phyloP scores from a whole-genome alignment of 176 grass and related monocot genomes.

The Melocanna baccifera region DNA sequence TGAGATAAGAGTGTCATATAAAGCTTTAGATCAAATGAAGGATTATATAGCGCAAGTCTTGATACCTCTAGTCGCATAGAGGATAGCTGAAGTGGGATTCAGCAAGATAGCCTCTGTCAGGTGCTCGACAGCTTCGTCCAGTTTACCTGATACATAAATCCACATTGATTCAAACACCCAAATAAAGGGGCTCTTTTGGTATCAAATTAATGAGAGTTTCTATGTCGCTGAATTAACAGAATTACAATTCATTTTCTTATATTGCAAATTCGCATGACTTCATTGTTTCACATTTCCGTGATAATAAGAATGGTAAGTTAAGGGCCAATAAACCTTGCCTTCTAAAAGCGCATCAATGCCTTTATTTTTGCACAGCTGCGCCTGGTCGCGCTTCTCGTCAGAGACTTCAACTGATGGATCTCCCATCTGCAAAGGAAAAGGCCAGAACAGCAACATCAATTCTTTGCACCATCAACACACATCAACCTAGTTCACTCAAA shows the following conservation, averaged over 20 bases:
- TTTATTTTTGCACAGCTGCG: constrained; percentile 59
- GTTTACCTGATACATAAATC: constrained; percentile 48
- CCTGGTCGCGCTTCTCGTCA: constrained; percentile 49
- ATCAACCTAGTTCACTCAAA: not conserved
- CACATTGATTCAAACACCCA: constrained; percentile 20
- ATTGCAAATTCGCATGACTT: not conserved
- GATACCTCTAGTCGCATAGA: constrained; percentile 68
- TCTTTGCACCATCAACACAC: not conserved
- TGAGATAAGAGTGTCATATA: not conserved
- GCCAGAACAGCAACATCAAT: not conserved
- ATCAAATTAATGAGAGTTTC: not conserved
- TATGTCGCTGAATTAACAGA: not conserved
- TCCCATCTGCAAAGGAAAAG: constrained; percentile 48
- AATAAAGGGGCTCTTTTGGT: not conserved
- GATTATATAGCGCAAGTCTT: not conserved
- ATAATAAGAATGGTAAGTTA: not conserved
- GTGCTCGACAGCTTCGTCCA: constrained; percentile 51
- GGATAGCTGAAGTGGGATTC: constrained; percentile 66
- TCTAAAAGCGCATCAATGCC: constrained; percentile 41
- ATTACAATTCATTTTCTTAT: not conserved
- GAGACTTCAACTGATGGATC: constrained; percentile 54
- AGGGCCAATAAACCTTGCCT: constrained; percentile 31
- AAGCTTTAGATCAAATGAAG: not conserved
- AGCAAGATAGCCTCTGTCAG: constrained; percentile 55
- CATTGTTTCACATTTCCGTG: not conserved